Base-by-base conservation (phyloP, 805 yeast genomes). In the Candida nanaspora region DNA sequence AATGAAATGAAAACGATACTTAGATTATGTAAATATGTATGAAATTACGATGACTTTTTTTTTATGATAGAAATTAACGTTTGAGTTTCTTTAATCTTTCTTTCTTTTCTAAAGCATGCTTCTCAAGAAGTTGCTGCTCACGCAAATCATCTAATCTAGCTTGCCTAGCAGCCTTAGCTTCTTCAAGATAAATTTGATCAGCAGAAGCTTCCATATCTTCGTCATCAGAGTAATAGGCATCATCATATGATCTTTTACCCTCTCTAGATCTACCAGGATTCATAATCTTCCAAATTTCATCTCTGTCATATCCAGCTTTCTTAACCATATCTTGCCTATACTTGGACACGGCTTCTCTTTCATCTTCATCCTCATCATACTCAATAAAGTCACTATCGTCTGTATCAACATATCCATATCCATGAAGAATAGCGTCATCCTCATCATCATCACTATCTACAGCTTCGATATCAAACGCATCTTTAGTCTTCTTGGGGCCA, bases 141-240 rank as follows among this genome's bases (percentile, higher is more conserved):
- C 72, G 65, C 37, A 69, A 65, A 54, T 91, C 98, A 56, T 93
- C 98, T 31, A 70, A 46, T 49, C 75, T 72, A 0, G 95, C 98
- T 41, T 70, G 72, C 38, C 71, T 70, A 29, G 78, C 68, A 11
- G 96, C 82, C 27, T 74, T 54, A 45, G 67, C 74, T 61, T 91
- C 98, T 53, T 91, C 98, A 42, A 77, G 85, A 33, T 87, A 64
- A 20, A 93, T 78, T 47, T 91, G 97, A 22, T 80, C 80, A 22
- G 96, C 97, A 1, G 93, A 82, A 3, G 96, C 96, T 56, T 91
- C 98, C 97, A 93, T 91, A 52, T 86, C 87, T 43, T 72, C 80
- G 26, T 73, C 74, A 7, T 74, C 71, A 41, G 70, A 74, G 41
- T 74, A 78, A 39, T 69, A 65, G 29, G 62, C 61, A 22, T 65